phyloP scores from a whole-genome alignment of 2,329 filamentous ascomycete genomes.

The Alternaria ventricosa region DNA sequence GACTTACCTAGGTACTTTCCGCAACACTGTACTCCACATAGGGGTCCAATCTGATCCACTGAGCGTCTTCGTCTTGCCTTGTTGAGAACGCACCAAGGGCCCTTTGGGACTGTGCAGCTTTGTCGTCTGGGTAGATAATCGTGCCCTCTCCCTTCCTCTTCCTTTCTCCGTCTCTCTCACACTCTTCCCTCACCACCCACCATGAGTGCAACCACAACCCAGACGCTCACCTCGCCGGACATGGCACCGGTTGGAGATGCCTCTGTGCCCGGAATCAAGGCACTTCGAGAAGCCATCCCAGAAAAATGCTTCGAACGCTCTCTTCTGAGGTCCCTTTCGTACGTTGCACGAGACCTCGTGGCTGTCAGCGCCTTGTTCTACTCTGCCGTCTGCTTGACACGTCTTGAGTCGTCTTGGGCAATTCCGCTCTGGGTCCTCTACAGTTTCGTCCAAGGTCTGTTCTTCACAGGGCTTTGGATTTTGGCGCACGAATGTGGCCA shows the following conservation, averaged over 20 bases:
- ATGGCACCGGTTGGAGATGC: neutral
- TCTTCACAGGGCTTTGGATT: slow-evolving; percentile 71
- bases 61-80: neutral
- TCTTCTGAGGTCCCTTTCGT: slow-evolving; percentile 27
- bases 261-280: slow-evolving; percentile 19
- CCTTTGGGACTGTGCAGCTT: neutral
- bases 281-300: slow-evolving; percentile 31
- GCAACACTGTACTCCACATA: neutral
- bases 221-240: neutral
- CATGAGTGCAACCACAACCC: neutral
- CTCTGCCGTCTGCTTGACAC: slow-evolving; percentile 23
- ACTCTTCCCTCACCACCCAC: neutral
- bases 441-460: slow-evolving; percentile 68
- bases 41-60: neutral
- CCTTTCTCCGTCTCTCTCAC: neutral
- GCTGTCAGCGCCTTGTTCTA: slow-evolving; percentile 27
- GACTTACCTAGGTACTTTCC: neutral
- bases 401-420: slow-evolving; percentile 15
- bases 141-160: neutral
- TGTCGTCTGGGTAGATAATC: neutral
- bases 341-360: slow-evolving; percentile 32
- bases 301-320: slow-evolving; percentile 34
- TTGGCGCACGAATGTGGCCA: slow-evolving; percentile 75
- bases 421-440: slow-evolving; percentile 61
- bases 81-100: neutral